Base-by-base conservation (phyloP, 2,329 filamentous ascomycete species). In the Scedosporium boydii region DNA sequence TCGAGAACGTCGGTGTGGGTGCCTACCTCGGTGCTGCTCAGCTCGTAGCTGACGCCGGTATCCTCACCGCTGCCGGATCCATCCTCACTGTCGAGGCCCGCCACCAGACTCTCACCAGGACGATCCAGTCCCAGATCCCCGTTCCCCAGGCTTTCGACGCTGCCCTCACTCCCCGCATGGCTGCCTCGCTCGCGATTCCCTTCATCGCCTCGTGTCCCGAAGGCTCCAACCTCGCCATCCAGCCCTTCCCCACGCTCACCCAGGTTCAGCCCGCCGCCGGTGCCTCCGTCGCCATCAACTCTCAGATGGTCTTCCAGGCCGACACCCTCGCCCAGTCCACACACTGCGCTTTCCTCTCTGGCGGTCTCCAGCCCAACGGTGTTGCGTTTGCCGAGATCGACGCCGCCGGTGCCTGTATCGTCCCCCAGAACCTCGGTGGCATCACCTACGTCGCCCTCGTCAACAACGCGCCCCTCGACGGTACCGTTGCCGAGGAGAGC, bases 51-150 rank as follows among this genome's bases (percentile, higher is more conserved):
- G 79, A 80, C 62, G 76, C 80, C 59, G 78, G 77, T 59, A 82
- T 90, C 65, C 83, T 92, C 59, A 78, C 81, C 64, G 83, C 85
- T 21, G 88, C 89, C 2, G 88, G 81, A 9, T 84, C 84, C 59
- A 91, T 92, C 71, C 81, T 90, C 55, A 89, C 87, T 26, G 82
- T 90, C 64, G 89, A 92, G 76, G 81, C 87, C 29, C 82, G 89
- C 63, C 89, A 92, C 75, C 87, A 90, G 75, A 87, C 86, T 65
- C 86, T 89, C 73, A 84, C 91, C 74, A 86, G 88, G 66, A 76
- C 80, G 63, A 84, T 83, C 46, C 77, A 80, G 21, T 79, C 81
- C 63, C 76, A 79, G 62, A 76, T 82, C 63, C 83, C 87, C 61
- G 82, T 89, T 3, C 86, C 89, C 3, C 83, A 84, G 70, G 81